Evolutionary conservation across 1,284 basidiomycete species (phyloP).

Genomic region (Tylopilus orsonianus): DNA sequence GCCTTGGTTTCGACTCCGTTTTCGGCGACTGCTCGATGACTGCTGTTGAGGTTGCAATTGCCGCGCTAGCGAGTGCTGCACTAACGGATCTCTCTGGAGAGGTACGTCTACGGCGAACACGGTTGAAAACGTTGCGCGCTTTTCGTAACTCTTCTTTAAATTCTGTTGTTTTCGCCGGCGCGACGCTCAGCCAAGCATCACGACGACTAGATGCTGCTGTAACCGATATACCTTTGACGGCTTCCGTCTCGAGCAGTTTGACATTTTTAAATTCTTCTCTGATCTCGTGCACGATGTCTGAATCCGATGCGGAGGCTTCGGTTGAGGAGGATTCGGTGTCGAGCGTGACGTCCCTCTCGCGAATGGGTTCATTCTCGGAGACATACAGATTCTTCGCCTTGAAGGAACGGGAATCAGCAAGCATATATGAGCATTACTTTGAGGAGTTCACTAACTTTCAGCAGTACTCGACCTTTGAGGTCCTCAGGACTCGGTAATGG

Average conservation of each 20-base stretch:
- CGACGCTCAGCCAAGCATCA: slow-evolving; percentile 16
- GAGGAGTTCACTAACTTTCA: slow-evolving; percentile 62
- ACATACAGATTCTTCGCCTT: slow-evolving; percentile 67
- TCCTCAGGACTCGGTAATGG: slow-evolving; percentile 86
- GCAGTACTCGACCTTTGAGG: slow-evolving; percentile 75
- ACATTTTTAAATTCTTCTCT: slow-evolving; percentile 36
- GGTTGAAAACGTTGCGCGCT: slow-evolving; percentile 39
- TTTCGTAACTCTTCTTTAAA: slow-evolving; percentile 37
- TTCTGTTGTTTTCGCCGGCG: slow-evolving; percentile 20
- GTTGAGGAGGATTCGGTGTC: slow-evolving; percentile 50
- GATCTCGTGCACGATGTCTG: slow-evolving; percentile 29
- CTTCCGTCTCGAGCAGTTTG: slow-evolving; percentile 26
- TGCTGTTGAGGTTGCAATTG: slow-evolving; percentile 8
- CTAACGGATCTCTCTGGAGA: slow-evolving; percentile 19
- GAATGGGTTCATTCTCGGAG: slow-evolving; percentile 40
- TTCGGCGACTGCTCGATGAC: slow-evolving; percentile 17
- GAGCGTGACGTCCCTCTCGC: slow-evolving; percentile 37
- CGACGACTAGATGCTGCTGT: slow-evolving; percentile 2
- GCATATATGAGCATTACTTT: neutral
- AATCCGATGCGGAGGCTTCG: slow-evolving; percentile 47
- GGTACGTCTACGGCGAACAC: slow-evolving; percentile 33
- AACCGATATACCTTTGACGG: slow-evolving; percentile 27
- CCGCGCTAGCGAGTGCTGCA: slow-evolving; percentile 10
- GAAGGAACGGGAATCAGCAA: slow-evolving; percentile 4
- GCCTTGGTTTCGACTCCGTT: slow-evolving; percentile 14